These are phyloP conservation scores for Termitomyces sp. DNA, from an alignment of 768 basidiomycete genomes.

Conservation along the genomic window DNA sequence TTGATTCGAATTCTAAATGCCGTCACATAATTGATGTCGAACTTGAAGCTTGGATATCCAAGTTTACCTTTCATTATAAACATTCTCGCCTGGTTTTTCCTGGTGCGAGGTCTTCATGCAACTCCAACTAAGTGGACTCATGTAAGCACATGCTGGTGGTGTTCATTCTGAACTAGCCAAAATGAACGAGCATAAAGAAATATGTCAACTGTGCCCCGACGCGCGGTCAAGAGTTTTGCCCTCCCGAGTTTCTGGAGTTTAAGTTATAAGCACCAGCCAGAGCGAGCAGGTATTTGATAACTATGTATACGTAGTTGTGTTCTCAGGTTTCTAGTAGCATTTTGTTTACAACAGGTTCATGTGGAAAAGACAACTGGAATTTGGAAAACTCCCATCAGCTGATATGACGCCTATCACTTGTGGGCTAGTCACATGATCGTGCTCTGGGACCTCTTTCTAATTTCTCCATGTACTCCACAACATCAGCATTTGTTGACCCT, in stretches of 20 bases:
- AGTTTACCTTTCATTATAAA: background rate
- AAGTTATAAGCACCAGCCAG: background rate
- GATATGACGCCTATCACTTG: too few species aligned
- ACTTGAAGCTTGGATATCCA: background rate
- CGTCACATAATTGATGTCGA: background rate
- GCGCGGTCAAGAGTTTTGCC: background rate
- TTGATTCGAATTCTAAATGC: background rate
- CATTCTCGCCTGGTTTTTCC: background rate
- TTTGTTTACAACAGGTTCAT: background rate
- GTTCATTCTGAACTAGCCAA: background rate
- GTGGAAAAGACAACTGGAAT: background rate
- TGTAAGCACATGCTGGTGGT: background rate
- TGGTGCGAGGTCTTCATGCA: background rate
- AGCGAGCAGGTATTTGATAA: background rate
- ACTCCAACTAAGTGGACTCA: background rate
- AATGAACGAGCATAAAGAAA: background rate
- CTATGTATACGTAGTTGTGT: background rate
- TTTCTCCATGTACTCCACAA: constrained; percentile 12
- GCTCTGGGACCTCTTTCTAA: background rate
- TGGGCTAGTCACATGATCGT: constrained; percentile 17
- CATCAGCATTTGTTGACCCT: background rate
- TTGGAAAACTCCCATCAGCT: too few species aligned
- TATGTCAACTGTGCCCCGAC: background rate
- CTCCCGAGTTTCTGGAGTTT: background rate
- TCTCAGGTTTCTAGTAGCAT: background rate